Conservation (phyloP, 257 asterid genomes). For the Solanum ossicruentum region DNA sequence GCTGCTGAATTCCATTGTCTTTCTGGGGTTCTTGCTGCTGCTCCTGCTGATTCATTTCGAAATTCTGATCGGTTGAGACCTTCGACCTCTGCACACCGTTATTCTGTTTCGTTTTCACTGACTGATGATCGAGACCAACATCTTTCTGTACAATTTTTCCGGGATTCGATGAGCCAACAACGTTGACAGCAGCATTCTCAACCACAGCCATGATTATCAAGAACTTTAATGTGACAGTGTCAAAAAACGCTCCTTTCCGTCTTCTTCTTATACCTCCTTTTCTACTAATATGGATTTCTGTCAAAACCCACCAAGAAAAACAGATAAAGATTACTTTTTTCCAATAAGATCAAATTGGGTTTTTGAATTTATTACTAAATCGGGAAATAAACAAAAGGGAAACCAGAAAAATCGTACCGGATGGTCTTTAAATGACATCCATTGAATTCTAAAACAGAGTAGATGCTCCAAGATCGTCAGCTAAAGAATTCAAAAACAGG, state of each 20-base stretch:
- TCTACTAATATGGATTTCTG: not conserved
- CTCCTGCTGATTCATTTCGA: not conserved
- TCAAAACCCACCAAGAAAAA: not conserved
- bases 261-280: not conserved
- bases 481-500: not conserved
- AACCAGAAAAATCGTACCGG: not conserved
- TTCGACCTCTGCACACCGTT: not conserved
- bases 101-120: not conserved
- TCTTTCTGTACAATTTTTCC: not conserved
- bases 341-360: not conserved
- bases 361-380: not conserved
- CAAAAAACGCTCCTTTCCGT: not conserved
- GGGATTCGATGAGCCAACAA: not conserved
- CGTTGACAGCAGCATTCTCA: not conserved
- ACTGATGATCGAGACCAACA: not conserved
- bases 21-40: not conserved
- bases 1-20: not conserved
- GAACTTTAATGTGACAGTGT: not conserved
- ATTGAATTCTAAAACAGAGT: not conserved
- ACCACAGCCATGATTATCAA: constrained; percentile 11
- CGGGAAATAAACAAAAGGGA: not conserved
- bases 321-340: not conserved
- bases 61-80: not conserved
- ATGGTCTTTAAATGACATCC: not conserved
- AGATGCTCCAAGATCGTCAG: not conserved